phyloP scores from a whole-genome alignment of 257 asterid genomes.

The Capsicum pubescens region DNA sequence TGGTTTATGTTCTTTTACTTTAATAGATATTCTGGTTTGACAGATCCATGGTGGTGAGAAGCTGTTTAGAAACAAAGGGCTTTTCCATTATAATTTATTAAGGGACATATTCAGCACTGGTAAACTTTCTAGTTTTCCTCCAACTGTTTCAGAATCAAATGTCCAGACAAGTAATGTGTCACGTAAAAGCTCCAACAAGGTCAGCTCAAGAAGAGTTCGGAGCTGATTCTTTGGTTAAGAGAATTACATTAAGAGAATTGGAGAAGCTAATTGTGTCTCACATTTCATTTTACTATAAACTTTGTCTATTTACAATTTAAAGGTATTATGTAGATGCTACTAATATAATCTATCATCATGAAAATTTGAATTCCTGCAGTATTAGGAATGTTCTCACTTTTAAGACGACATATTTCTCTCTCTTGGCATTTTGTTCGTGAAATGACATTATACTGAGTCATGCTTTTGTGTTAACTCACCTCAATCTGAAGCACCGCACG shows the following conservation, averaged over 20 bases:
- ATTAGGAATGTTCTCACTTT: no score
- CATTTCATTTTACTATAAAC: no score
- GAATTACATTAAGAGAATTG: no score
- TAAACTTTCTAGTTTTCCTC: background rate
- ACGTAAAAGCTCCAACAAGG: background rate
- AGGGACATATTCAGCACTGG: background rate
- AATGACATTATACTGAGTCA: no score
- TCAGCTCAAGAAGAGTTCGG: background rate
- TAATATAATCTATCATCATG: no score
- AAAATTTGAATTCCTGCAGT: no score
- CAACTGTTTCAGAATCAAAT: background rate
- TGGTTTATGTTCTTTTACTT: background rate
- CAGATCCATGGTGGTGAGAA: constrained; percentile 1
- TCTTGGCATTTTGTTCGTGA: no score
- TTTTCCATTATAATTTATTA: background rate
- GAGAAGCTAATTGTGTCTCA: no score
- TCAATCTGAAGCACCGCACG: no score
- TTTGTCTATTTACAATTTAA: background rate
- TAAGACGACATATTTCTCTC: no score
- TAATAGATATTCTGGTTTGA: background rate
- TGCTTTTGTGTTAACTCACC: no score
- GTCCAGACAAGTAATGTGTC: background rate
- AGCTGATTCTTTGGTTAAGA: background rate
- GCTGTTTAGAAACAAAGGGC: background rate
- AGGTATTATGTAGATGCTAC: no score